A percentile compares a stretch with the other conserved stretches of the same genome.
Evolutionary conservation across 495 filamentous ascomycete genomes (phyloP).

Genomic region (Delitschia confertaspora): DNA sequence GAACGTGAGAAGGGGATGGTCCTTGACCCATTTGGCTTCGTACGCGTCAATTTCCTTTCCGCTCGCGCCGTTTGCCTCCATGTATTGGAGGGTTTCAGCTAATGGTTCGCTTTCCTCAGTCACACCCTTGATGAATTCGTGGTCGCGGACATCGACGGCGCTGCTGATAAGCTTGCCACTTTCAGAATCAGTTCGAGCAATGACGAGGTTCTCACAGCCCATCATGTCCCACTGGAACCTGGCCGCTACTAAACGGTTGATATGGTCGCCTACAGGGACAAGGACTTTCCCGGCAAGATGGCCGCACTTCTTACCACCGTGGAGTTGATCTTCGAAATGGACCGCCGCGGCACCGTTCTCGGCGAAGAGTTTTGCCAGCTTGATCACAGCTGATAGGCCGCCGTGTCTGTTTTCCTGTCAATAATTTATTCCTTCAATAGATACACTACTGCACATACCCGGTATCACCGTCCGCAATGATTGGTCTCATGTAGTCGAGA

Average conservation of each 20-base stretch:
- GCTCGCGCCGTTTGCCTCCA: constrained; percentile 71
- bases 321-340: constrained; percentile 95
- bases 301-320: constrained; percentile 97
- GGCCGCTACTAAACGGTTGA: constrained; percentile 84
- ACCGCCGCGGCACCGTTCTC: constrained; percentile 95
- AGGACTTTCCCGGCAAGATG: constrained; percentile 95
- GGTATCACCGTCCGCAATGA: constrained; percentile 96
- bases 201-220: constrained; percentile 87
- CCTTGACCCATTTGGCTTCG: constrained; percentile 85
- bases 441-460: constrained; percentile 52
- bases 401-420: too few species aligned
- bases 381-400: constrained; percentile 83
- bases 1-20: constrained; percentile 77
- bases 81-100: constrained; percentile 79
- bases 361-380: constrained; percentile 96
- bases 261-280: constrained; percentile 89
- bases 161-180: constrained; percentile 83
- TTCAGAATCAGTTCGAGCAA: constrained; percentile 91
- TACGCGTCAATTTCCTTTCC: constrained; percentile 73
- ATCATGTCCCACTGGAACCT: constrained; percentile 98
- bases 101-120: constrained; percentile 65
- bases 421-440: too few species aligned
- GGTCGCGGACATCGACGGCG: constrained; percentile 85
- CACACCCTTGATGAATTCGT: constrained; percentile 90
- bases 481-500: constrained; percentile 84